A percentile compares a stretch with the other conserved stretches of the same genome.
These are phyloP conservation scores for Nadsonia starkeyi-henricii DNA, from an alignment of 1,139 yeast genomes.

Conservation along the genomic window DNA sequence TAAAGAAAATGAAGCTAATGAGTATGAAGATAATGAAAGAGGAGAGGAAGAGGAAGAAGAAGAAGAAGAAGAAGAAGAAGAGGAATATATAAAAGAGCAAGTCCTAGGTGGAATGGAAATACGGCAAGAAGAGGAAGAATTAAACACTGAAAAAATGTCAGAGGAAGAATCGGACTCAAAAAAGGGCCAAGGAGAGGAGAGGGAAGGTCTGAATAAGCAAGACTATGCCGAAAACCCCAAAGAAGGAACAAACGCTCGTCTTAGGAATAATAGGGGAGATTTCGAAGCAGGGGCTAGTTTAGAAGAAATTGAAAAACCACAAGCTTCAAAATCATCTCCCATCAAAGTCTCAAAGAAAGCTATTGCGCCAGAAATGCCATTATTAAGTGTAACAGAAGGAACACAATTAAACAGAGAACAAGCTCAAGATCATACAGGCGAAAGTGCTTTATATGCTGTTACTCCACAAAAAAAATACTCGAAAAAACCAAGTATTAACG, in stretches of 20 bases:
- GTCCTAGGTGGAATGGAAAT: conserved; percentile 3
- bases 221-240: too few species aligned
- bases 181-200: too few species aligned
- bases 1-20: too few species aligned
- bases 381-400: background rate
- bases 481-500: conserved; percentile 13
- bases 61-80: conserved; percentile 3
- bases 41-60: background rate
- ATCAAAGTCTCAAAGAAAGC: background rate
- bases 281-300: conserved; percentile 1
- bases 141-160: conserved; percentile 1
- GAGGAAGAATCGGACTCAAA: too few species aligned
- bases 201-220: too few species aligned
- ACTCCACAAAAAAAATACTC: too few species aligned
- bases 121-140: conserved; percentile 5
- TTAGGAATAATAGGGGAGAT: background rate
- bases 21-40: background rate
- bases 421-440: background rate
- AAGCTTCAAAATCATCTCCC: background rate
- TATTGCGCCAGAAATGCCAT: background rate
- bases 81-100: conserved; percentile 1
- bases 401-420: background rate
- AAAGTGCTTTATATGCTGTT: background rate
- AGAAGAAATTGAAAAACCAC: conserved; percentile 9
- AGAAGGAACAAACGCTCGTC: too few species aligned